phyloP scores from a whole-genome alignment of 208 protist species.

The Leishmania amazonensis region DNA sequence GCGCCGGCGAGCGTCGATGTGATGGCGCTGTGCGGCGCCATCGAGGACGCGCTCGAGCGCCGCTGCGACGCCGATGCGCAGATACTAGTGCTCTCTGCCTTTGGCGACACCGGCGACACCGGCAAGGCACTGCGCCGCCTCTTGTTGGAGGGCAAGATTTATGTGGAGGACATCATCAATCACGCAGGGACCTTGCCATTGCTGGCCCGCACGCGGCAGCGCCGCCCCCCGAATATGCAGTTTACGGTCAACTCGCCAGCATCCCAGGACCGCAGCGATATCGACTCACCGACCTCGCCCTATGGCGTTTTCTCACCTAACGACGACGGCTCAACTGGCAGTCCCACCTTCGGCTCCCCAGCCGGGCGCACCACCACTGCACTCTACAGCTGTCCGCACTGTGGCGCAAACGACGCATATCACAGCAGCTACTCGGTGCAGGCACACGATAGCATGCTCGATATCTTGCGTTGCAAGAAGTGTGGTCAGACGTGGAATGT shows the following conservation, averaged over 20 bases:
- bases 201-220: conserved; percentile 35
- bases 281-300: conserved; percentile 26
- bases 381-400: conserved; percentile 69
- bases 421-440: conserved; percentile 69
- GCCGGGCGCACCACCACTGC: conserved; percentile 46
- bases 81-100: conserved; percentile 35
- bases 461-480: conserved; percentile 64
- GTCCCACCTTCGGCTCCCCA: conserved; percentile 39
- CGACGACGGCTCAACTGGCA: conserved; percentile 18
- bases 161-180: conserved; percentile 47
- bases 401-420: conserved; percentile 63
- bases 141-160: conserved; percentile 52
- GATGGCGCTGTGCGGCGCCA: conserved; percentile 32
- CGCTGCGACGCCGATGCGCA: conserved; percentile 40
- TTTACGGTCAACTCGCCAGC: conserved; percentile 7
- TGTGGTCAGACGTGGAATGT: conserved; percentile 79
- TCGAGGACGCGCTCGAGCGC: conserved; percentile 43
- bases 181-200: conserved; percentile 36
- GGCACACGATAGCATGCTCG: conserved; percentile 78
- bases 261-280: neutral
- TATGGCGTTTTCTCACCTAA: conserved; percentile 24
- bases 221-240: conserved; percentile 17
- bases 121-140: conserved; percentile 46
- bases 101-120: conserved; percentile 35
- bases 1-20: conserved; percentile 32